Evolutionary conservation across 768 basidiomycete genomes (phyloP), one percentile per base, ranked within the genome.

Genomic region (Russula sp.): DNA sequence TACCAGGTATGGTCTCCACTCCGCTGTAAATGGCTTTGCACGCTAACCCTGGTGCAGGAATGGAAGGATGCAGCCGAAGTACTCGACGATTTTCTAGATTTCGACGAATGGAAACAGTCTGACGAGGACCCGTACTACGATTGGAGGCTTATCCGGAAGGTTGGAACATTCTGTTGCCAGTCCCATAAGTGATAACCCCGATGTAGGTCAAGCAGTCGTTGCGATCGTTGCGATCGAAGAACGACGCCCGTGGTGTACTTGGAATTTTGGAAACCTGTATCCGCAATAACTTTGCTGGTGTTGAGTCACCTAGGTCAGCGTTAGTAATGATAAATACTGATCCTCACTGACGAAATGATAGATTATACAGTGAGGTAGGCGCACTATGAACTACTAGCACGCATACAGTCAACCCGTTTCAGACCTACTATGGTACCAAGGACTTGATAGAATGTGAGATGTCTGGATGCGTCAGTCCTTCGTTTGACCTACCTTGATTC

Each of bases 361-460:
- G 93, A 71, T 75, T 98, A 31, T 98, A 97, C 71, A 92, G 90
- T 74, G 94, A 96, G 78, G 94, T 80, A 57, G 57, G 72, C 66
- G 1, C 20, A 31, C 40, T 55, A 27, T 53, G 53, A 49, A n/a
- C 50, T 37, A 53, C 40, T 47, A 57, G 35, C 50, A 34, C 7
- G 39, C 47, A 32, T 45, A 55, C 3, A 61, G 63, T 11, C 61
- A 55, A 53, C 53, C 62, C 44, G 57, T 55, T 61, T 57, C 20
- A 98, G 92, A 95, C 93, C 0, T 98, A 91, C 73, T 80, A 86
- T 49, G 94, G 94, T 1, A 96, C 94, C 2, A 99, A 99, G 74
- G 80, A 87, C 59, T 72, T 94, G 11, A 89, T 98, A 62, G 94
- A 98, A 79, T 80, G 91, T 89, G 66, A 68, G 81, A 6, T 9